Base-by-base conservation (phyloP, 1,284 basidiomycete genomes). In the Ustilago sp. region DNA sequence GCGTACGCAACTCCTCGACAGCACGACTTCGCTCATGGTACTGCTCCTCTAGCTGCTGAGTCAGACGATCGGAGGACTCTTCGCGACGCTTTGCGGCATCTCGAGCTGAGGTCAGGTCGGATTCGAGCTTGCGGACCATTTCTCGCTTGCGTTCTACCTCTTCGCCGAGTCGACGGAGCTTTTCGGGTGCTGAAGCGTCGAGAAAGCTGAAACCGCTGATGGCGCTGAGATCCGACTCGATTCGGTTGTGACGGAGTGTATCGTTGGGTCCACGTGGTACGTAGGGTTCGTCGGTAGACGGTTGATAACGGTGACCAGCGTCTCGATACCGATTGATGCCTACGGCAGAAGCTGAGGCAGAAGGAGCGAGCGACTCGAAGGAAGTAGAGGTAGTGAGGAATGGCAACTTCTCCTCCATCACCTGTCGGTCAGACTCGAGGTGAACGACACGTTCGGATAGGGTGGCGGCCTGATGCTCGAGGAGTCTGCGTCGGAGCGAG, bases 391-490 rank as follows among this genome's bases (percentile, higher is more conserved):
- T 17, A 31, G 70, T 61, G 45, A 77, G 61, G 59, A 65, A 66
- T 4, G 75, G 70, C 13, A 70, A 50, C 58, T 68, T 69, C 28
- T 71, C 68, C 32, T 77, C 69, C 50, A 68, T 62, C 38, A 68
- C 50, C 31, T 70, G 65, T 6, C 63, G 75, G 48, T 77, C 66
- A 23, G 62, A 63, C 48, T 81, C 80, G 52, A 81, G 71, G n/a
- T 47, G 53, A 2, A 68, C 59, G 9, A 82, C 68, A 5, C 81
- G 77, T 13, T 69, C 62, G 13, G 75, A 72, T 7, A 82, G 75
- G 13, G 78, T 71, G 43, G 69, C 75, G 8, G 80, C 77, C 53
- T 81, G 77, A 41, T 82, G 81, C 56, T 82, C 79, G 32, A 81
- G 75, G 8, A 82, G 59, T 52, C 48, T 68, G 45, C 78, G 65